A percentile compares a stretch with the other conserved stretches of the same genome.
Evolutionary conservation across 331 rosid genomes (phyloP).

Genomic region (Rhamnella rubrinervis): DNA sequence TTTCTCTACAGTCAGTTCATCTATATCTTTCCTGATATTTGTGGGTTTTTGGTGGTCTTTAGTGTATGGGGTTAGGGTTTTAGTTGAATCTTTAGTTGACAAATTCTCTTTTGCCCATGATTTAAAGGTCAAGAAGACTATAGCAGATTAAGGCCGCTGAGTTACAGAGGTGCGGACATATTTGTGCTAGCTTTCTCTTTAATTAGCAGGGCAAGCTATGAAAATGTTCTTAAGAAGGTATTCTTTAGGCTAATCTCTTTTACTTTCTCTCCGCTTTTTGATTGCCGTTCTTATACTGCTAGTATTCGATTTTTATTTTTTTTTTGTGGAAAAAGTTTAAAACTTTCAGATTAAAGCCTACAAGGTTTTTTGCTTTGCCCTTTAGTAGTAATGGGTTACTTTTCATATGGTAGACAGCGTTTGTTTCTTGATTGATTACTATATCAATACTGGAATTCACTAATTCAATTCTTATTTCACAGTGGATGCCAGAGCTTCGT

Average conservation of each 20-base stretch:
- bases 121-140: slow-evolving; percentile 93
- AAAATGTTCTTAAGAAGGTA: slow-evolving; percentile 97
- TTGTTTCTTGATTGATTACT: neutral
- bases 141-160: slow-evolving; percentile 95
- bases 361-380: neutral
- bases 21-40: neutral
- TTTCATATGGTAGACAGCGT: neutral
- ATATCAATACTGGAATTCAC: slow-evolving; percentile 9
- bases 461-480: slow-evolving; percentile 24
- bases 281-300: neutral
- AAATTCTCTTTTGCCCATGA: slow-evolving; percentile 6
- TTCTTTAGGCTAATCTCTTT: slow-evolving; percentile 8
- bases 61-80: slow-evolving; percentile 6
- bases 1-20: neutral
- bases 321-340: neutral
- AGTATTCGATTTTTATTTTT: neutral
- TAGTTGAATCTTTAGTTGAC: neutral
- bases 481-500: slow-evolving; percentile 99
- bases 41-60: neutral
- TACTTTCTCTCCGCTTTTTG: slow-evolving; percentile 4
- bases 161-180: slow-evolving; percentile 94
- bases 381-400: neutral
- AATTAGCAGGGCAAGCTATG: slow-evolving; percentile 90
- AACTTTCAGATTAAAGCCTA: neutral
- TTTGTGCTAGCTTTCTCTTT: slow-evolving; percentile 93